phyloP scores from a whole-genome alignment of 139 green algal species.

The Helicosporidium sp. region DNA sequence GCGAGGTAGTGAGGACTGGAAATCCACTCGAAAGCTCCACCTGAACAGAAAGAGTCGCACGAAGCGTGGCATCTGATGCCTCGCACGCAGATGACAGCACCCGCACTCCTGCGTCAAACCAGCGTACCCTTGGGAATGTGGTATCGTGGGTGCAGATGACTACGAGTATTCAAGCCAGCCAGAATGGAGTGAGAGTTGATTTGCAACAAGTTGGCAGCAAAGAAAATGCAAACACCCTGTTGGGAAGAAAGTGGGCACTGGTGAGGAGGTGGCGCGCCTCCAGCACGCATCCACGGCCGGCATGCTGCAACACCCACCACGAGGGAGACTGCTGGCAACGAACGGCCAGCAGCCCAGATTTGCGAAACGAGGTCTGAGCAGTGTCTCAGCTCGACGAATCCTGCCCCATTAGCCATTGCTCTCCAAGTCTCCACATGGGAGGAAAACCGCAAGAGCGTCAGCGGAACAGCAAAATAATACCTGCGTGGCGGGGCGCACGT shows the following conservation, averaged over 20 bases:
- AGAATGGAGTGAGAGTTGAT: slow-evolving; percentile 27
- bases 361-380: too few relatives aligned
- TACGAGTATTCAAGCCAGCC: slow-evolving; percentile 12
- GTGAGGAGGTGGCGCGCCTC: not conserved
- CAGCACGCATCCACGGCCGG: slow-evolving; percentile 1
- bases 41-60: slow-evolving; percentile 8
- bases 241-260: not conserved
- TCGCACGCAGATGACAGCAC: not conserved
- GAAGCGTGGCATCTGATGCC: not conserved
- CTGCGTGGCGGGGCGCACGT: slow-evolving; percentile 5
- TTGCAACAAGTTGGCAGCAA: slow-evolving; percentile 32
- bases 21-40: slow-evolving; percentile 46
- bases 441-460: slow-evolving; percentile 21
- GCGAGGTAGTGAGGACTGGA: slow-evolving; percentile 66
- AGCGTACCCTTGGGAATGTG: slow-evolving; percentile 12
- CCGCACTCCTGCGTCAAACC: not conserved
- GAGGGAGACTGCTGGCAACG: too few relatives aligned
- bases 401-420: not conserved
- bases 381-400: not conserved
- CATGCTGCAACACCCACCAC: not conserved
- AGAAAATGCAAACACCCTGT: slow-evolving; percentile 11
- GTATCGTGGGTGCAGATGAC: slow-evolving; percentile 2
- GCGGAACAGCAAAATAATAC: slow-evolving; percentile 47
- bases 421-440: not conserved
- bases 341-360: too few relatives aligned